Conservation (phyloP, 1,139 yeast species). For the Meyerozyma guilliermondii region DNA sequence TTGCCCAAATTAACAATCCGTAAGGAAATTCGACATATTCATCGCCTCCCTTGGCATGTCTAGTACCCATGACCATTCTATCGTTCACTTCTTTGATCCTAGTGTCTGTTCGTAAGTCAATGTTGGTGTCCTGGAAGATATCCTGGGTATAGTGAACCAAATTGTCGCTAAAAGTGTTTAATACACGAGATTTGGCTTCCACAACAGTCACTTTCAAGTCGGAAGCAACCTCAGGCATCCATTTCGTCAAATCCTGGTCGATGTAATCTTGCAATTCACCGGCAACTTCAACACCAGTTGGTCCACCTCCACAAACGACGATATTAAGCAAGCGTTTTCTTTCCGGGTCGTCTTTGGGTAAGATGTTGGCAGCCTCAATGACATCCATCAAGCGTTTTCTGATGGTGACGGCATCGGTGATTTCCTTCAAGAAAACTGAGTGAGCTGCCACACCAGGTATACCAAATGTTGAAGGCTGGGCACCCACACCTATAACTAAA, state of each 20-base stretch:
- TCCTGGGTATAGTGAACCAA: slow-evolving; percentile 80
- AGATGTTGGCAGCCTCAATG: slow-evolving; percentile 76
- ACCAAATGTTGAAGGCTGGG: slow-evolving; percentile 87
- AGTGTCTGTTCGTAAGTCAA: slow-evolving; percentile 73
- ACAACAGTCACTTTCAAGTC: slow-evolving; percentile 81
- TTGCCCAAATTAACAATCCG: slow-evolving; percentile 94
- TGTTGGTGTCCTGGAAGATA: slow-evolving; percentile 74
- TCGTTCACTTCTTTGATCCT: slow-evolving; percentile 83
- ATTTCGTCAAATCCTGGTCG: slow-evolving; percentile 80
- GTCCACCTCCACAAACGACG: slow-evolving; percentile 94
- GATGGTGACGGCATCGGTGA: slow-evolving; percentile 74
- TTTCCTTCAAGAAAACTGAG: slow-evolving; percentile 82
- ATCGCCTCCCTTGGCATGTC: slow-evolving; percentile 51
- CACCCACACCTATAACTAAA: slow-evolving; percentile 87
- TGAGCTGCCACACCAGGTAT: slow-evolving; percentile 90
- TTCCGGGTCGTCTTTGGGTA: slow-evolving; percentile 70
- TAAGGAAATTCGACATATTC: slow-evolving; percentile 68
- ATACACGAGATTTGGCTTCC: slow-evolving; percentile 88
- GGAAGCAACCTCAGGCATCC: slow-evolving; percentile 82
- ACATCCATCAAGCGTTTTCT: slow-evolving; percentile 74
- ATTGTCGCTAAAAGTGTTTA: slow-evolving; percentile 82
- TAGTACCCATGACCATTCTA: slow-evolving; percentile 63
- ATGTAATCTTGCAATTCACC: slow-evolving; percentile 94
- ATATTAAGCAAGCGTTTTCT: slow-evolving; percentile 77
- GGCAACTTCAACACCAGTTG: slow-evolving; percentile 95